Evolutionary conservation across 306 rosid species (phyloP).

Genomic region (Comarum palustre): DNA sequence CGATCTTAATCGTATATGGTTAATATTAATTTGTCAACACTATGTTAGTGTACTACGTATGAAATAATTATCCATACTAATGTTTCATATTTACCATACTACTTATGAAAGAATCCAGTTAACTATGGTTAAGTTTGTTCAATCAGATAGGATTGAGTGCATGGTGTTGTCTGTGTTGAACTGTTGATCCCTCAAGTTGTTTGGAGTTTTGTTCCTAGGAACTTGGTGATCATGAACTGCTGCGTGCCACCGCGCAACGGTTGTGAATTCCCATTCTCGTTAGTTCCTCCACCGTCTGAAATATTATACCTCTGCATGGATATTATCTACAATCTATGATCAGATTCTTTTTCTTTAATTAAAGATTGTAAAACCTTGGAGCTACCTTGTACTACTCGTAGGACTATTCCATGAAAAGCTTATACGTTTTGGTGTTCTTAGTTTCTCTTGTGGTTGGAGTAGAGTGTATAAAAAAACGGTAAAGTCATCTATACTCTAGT

Average conservation of each 20-base stretch:
- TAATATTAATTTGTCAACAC: not conserved
- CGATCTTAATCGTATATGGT: not conserved
- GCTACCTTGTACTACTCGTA: not conserved
- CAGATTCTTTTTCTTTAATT: conserved; percentile 12
- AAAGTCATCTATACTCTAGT: not conserved
- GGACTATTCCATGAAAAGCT: not conserved
- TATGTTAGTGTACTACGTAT: not conserved
- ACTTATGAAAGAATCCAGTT: too few relatives aligned
- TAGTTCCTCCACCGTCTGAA: conserved; percentile 31
- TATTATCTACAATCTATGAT: conserved; percentile 16
- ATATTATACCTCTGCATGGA: conserved; percentile 23
- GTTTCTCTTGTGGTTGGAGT: not conserved
- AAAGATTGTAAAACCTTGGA: not conserved
- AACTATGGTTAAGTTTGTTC: conserved; percentile 24
- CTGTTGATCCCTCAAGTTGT: not conserved
- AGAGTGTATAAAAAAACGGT: not conserved
- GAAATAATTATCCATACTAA: too few relatives aligned
- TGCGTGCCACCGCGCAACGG: conserved; percentile 45
- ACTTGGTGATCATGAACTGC: conserved; percentile 38
- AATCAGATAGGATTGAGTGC: not conserved
- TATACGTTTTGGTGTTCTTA: not conserved
- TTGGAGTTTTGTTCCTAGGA: conserved; percentile 38
- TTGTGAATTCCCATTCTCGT: conserved; percentile 6
- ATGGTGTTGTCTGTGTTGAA: not conserved
- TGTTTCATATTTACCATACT: too few relatives aligned